Base-by-base conservation (phyloP, 306 rosid species). In the Aeschynomene evenia region DNA sequence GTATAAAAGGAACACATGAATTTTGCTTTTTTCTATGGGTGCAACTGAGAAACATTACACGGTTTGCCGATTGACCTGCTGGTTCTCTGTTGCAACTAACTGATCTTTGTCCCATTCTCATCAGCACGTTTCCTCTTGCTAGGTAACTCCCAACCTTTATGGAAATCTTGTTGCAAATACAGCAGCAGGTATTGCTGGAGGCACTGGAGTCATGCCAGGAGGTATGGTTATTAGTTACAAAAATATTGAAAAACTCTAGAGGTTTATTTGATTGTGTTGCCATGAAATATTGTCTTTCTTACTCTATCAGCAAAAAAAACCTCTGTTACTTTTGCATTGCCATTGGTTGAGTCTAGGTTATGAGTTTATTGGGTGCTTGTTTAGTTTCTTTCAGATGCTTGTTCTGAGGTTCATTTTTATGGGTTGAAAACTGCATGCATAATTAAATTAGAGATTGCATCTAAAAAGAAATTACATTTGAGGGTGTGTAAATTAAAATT, bases 201-300 rank as follows among this genome's bases (percentile, higher is more conserved):
- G 98, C 77, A 93, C 98, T 4, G 98, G 98, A 50, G 94, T 93
- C 82, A 93, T 93, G 98, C 98, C 97, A 0, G 98, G 97, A 86
- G 98, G 98, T 92, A 85, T 37, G 50, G 11, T 61, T 46, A 31
- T 58, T 53, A 3, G 18, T 58, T 21, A 10, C 42, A 19, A 1
- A 11, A 53, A 2, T 52, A 37, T 70, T 51, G 59, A 56, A 76
- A 45, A 76, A 45, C 49, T 72, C 26, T 49, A 48, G 66, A 31
- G 7, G 57, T 57, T 29, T 48, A 58, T 50, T 66, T 79, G 26
- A n/a, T 63, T n/a, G 28, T 57, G 34, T 9, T 42, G 10, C 50
- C 14, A 10, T 65, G 13, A 14, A 43, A 43, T 11, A 31, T 26
- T 8, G 37, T 11, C 51, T n/a, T n/a, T n/a, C n/a, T n/a, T n/a